phyloP scores from a whole-genome alignment of 108 stramenopile species.

The Poteriospumella lacustris region DNA sequence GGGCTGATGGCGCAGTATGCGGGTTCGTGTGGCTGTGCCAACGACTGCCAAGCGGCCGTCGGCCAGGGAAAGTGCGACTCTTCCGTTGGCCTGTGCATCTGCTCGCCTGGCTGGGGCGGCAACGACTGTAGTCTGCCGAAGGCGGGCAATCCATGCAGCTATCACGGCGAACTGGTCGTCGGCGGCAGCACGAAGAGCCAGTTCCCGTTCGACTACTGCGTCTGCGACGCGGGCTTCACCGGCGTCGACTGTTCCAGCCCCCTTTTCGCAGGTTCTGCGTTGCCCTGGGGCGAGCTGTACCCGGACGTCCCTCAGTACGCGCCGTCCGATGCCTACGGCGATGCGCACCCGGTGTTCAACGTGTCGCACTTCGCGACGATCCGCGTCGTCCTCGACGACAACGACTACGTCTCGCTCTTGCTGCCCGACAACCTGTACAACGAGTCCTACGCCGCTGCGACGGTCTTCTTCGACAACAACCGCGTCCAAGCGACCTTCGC shows the following conservation, averaged over 20 bases:
- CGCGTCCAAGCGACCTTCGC: neutral
- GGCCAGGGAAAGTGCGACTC: neutral
- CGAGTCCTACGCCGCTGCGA: neutral
- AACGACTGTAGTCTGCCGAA: neutral
- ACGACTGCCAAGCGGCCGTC: neutral
- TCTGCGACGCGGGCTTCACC: neutral
- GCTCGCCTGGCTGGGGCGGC: neutral
- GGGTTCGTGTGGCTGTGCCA: neutral
- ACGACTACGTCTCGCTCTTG: neutral
- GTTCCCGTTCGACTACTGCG: neutral
- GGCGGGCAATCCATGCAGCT: neutral
- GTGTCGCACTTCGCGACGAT: neutral
- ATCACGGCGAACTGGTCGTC: neutral
- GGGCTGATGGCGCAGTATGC: neutral
- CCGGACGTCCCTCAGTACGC: neutral
- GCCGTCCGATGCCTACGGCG: neutral
- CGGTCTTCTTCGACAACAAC: neutral
- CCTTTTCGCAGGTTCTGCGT: neutral
- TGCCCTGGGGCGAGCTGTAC: neutral
- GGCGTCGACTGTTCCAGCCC: neutral
- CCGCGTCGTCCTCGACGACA: neutral
- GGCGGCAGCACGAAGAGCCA: neutral
- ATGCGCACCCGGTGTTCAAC: neutral
- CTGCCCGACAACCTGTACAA: neutral
- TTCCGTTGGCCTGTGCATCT: neutral